Evolutionary conservation across 2,329 filamentous ascomycete species (phyloP).

Genomic region (Phaeosphaeriaceae sp.): DNA sequence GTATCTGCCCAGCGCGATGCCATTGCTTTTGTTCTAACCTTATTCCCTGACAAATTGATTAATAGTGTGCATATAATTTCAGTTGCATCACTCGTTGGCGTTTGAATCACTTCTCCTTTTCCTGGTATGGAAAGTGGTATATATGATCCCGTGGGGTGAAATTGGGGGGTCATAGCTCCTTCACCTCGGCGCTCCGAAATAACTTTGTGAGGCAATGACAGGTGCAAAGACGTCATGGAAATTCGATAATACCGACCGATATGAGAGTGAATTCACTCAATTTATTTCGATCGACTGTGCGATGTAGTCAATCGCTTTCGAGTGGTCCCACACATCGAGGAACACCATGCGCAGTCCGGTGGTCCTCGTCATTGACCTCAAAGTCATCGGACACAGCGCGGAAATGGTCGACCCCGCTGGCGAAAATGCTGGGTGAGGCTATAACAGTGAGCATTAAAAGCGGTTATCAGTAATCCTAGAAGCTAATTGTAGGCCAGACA

Average conservation of each 20-base stretch:
- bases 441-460: slow-evolving; percentile 70
- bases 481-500: slow-evolving; percentile 56
- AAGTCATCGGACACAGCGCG: slow-evolving; percentile 43
- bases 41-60: no score
- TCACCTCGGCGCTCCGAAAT: slow-evolving; percentile 34
- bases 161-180: slow-evolving; percentile 43
- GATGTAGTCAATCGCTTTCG: slow-evolving; percentile 18
- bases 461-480: not conserved
- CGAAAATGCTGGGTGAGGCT: slow-evolving; percentile 83
- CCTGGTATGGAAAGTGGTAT: no score
- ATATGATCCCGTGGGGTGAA: slow-evolving; percentile 19
- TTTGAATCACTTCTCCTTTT: not conserved
- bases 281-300: slow-evolving; percentile 30
- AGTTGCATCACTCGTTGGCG: no score
- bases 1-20: slow-evolving; percentile 87
- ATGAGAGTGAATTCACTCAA: slow-evolving; percentile 42
- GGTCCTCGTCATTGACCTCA: slow-evolving; percentile 34
- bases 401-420: slow-evolving; percentile 90
- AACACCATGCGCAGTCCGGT: slow-evolving; percentile 42
- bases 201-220: slow-evolving; percentile 28
- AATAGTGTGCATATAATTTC: not conserved
- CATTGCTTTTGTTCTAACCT: slow-evolving; percentile 44
- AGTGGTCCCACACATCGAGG: slow-evolving; percentile 3
- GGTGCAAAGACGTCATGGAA: slow-evolving; percentile 42
- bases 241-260: slow-evolving; percentile 26